Evolutionary conservation across 2,329 filamentous ascomycete species (phyloP).

Genomic region (Botryotinia calthae): DNA sequence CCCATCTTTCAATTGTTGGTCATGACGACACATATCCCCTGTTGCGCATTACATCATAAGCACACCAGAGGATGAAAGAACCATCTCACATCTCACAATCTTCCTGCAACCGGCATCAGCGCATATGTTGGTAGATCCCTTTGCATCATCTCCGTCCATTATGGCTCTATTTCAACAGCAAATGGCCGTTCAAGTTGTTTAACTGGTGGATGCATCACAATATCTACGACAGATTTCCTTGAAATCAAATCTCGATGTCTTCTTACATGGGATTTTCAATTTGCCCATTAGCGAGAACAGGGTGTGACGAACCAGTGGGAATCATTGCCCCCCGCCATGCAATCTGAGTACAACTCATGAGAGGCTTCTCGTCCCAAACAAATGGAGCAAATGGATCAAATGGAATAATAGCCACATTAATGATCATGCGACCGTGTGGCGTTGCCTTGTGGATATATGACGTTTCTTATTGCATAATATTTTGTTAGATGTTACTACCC

Average conservation of each 20-base stretch:
- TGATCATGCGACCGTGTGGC: conserved; percentile 7
- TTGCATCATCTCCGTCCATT: neutral
- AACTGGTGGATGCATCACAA: neutral
- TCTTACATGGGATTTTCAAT: conserved; percentile 7
- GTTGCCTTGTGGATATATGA: neutral
- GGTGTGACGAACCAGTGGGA: neutral
- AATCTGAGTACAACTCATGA: neutral
- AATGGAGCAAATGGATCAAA: neutral
- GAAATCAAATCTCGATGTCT: neutral
- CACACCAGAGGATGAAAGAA: neutral
- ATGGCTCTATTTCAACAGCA: neutral
- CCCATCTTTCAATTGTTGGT: neutral
- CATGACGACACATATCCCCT: conserved; percentile 1
- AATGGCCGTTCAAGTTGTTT: neutral
- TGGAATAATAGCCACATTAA: neutral
- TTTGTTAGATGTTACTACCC: neutral
- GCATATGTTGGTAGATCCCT: neutral
- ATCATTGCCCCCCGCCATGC: neutral
- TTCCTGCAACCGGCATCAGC: neutral
- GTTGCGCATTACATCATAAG: conserved; percentile 11
- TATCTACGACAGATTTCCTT: neutral
- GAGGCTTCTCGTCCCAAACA: neutral
- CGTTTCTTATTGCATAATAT: neutral
- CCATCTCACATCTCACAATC: neutral
- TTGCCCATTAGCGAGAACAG: neutral